These are phyloP conservation scores for Thecaphora thlaspeos DNA, from an alignment of 1,284 basidiomycete species.

Conservation along the genomic window DNA sequence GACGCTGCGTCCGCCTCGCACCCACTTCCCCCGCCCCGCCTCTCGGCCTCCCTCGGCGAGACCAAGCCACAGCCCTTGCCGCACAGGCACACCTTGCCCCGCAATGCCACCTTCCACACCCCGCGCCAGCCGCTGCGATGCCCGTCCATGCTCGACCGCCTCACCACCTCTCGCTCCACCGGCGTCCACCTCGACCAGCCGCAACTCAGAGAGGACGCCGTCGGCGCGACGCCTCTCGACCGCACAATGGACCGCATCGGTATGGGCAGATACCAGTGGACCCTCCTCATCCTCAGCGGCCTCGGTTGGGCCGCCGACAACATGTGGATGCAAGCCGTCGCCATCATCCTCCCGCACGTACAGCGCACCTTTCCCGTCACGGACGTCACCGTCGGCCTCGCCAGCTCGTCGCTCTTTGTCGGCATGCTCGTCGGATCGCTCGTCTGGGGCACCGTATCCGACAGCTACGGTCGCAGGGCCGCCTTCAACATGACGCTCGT, in stretches of 20 bases:
- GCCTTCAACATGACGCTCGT: constrained; percentile 91
- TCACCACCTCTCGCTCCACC: constrained; percentile 14
- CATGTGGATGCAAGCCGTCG: constrained; percentile 62
- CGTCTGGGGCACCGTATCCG: constrained; percentile 57
- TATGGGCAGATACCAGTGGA: constrained; percentile 66
- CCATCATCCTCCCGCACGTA: constrained; percentile 87
- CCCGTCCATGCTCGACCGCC: constrained; percentile 20
- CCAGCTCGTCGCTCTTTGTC: constrained; percentile 78
- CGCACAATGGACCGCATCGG: constrained; percentile 82
- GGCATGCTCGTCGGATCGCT: constrained; percentile 96
- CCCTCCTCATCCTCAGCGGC: constrained; percentile 46
- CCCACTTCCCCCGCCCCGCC: neutral
- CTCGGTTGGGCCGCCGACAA: constrained; percentile 55
- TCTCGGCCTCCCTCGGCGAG: neutral
- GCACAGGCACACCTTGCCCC: neutral
- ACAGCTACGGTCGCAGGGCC: constrained; percentile 69
- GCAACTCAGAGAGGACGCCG: constrained; percentile 6
- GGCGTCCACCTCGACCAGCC: constrained; percentile 10
- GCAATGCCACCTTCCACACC: neutral
- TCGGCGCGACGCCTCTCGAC: constrained; percentile 35
- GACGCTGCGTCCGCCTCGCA: too few species aligned
- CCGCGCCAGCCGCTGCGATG: constrained; percentile 4
- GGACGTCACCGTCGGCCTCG: constrained; percentile 71
- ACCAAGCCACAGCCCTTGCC: neutral
- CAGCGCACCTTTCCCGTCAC: constrained; percentile 69